These are phyloP conservation scores for Artemisia tridentata DNA, from an alignment of 129 eudicot genomes.

Conservation along the genomic window DNA sequence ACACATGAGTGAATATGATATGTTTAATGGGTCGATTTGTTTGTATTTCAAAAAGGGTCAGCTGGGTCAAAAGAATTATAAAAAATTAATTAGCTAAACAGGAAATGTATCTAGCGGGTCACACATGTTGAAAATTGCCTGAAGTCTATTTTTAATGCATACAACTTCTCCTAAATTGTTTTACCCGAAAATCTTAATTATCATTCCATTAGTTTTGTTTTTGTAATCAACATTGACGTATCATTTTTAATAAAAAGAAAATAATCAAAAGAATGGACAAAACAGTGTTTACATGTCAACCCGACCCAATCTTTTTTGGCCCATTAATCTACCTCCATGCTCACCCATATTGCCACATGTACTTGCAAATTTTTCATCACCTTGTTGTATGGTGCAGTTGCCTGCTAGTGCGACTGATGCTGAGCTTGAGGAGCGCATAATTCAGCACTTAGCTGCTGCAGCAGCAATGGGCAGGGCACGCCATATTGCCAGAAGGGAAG, in stretches of 20 bases:
- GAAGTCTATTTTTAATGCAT: background rate
- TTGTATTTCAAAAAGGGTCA: background rate
- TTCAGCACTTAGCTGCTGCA: constrained; percentile 98
- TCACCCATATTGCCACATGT: background rate
- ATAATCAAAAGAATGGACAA: background rate
- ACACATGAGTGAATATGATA: background rate
- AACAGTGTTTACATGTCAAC: background rate
- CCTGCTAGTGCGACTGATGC: constrained; percentile 82
- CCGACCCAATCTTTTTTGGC: background rate
- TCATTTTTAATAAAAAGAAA: no score
- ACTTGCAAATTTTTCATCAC: background rate
- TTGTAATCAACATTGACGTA: no score
- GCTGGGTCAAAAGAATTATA: background rate
- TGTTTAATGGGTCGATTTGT: background rate
- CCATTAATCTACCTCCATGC: no score
- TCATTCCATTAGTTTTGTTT: no score
- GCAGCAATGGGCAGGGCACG: constrained; percentile 99
- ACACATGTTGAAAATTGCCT: background rate
- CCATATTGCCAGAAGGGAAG: constrained; percentile 83
- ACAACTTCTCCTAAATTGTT: background rate
- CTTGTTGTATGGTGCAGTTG: constrained; percentile 44
- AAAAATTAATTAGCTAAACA: background rate
- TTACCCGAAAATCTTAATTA: no score
- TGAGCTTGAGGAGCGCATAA: constrained; percentile 94
- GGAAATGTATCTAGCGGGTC: background rate